A percentile compares a stretch with the other conserved stretches of the same genome.
phyloP scores from a whole-genome alignment of 192 early-diverging fungal genomes.

The Lunasporangiospora selenospora region DNA sequence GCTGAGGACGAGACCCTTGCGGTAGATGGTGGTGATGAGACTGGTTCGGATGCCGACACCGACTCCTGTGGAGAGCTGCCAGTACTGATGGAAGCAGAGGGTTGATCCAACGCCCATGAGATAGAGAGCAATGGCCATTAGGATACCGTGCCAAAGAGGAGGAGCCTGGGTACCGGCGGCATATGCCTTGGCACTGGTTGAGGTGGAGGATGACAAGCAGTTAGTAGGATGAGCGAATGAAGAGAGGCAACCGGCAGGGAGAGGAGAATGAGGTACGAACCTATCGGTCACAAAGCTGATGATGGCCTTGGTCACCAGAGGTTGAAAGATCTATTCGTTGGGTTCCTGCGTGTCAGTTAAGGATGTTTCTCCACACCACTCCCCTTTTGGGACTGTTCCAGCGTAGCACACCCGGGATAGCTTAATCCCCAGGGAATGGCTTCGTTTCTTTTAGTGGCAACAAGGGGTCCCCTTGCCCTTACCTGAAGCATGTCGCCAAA shows the following conservation, averaged over 20 bases:
- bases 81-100: conserved; percentile 48
- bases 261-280: conserved; percentile 6
- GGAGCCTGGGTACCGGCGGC: background rate
- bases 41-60: conserved; percentile 51
- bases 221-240: background rate
- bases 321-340: conserved; percentile 45
- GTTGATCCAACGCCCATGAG: conserved; percentile 51
- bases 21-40: conserved; percentile 57
- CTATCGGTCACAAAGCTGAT: conserved; percentile 19
- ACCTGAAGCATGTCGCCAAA: conserved; percentile 48
- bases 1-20: conserved; percentile 55
- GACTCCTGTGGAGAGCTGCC: conserved; percentile 48
- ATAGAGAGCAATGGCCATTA: conserved; percentile 44
- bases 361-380: too few relatives aligned
- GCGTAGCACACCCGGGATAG: too few relatives aligned
- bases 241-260: background rate
- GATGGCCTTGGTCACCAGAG: conserved; percentile 43
- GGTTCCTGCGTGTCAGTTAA: too few relatives aligned
- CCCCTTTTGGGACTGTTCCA: too few relatives aligned
- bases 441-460: too few relatives aligned
- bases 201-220: background rate
- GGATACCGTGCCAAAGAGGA: conserved; percentile 42
- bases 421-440: too few relatives aligned
- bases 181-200: conserved; percentile 2
- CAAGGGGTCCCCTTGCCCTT: too few relatives aligned